These are phyloP conservation scores for Colletotrichum brevisporum DNA, from an alignment of 2,329 filamentous ascomycete genomes.

Conservation along the genomic window DNA sequence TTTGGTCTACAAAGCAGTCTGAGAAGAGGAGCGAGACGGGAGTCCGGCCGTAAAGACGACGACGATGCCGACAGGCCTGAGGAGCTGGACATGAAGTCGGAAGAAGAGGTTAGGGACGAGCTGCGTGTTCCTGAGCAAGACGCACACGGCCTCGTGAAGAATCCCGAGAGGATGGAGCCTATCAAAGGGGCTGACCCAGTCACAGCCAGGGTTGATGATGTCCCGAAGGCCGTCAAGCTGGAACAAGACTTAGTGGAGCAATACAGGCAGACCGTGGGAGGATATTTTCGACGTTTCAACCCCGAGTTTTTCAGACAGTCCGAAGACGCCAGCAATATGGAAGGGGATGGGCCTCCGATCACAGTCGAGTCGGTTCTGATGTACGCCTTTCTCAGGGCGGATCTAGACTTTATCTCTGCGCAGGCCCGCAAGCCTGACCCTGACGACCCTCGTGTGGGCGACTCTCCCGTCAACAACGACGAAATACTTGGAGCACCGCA, in stretches of 20 bases:
- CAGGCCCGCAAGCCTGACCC: conserved; percentile 87
- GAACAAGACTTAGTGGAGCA: conserved; percentile 79
- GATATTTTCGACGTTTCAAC: conserved; percentile 93
- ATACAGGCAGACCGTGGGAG: conserved; percentile 89
- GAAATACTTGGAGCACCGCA: conserved; percentile 81
- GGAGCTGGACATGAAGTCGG: conserved; percentile 64
- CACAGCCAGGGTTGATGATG: conserved; percentile 67
- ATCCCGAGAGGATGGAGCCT: conserved; percentile 54
- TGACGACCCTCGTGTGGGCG: conserved; percentile 77
- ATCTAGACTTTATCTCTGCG: conserved; percentile 93
- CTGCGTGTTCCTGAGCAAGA: conserved; percentile 52
- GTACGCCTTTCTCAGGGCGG: conserved; percentile 93
- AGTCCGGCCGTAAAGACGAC: conserved; percentile 47
- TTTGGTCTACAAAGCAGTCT: conserved; percentile 87
- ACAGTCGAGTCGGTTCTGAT: conserved; percentile 84
- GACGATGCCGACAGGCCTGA: conserved; percentile 50
- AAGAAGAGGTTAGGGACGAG: conserved; percentile 59
- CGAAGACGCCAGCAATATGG: conserved; percentile 40
- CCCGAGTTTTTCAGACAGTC: conserved; percentile 79
- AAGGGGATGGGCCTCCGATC: conserved; percentile 56
- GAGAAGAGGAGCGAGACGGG: conserved; percentile 56
- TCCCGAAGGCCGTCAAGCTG: conserved; percentile 74
- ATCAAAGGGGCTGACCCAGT: conserved; percentile 58
- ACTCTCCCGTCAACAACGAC: conserved; percentile 85
- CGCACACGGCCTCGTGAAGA: conserved; percentile 50